Evolutionary conservation across 495 filamentous ascomycete species (phyloP).

Genomic region (Neurospora tetrasperma): DNA sequence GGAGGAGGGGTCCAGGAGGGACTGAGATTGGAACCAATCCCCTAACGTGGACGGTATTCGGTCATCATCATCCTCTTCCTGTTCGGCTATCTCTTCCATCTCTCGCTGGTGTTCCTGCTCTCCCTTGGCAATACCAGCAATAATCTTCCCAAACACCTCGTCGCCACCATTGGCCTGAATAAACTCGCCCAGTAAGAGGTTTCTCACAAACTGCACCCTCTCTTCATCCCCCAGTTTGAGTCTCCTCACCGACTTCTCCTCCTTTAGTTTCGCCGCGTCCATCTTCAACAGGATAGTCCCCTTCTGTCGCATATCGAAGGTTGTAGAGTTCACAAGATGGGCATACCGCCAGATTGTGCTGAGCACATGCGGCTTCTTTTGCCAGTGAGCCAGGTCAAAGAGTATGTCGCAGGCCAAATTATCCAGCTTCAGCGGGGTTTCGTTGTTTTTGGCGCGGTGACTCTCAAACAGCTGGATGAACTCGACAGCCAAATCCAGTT

Average conservation of each 20-base stretch:
- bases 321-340: constrained; percentile 8
- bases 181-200: constrained; percentile 1
- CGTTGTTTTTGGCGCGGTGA: neutral
- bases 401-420: constrained; percentile 18
- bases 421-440: constrained; percentile 5
- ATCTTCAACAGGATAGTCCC: neutral
- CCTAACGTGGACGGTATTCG: neutral
- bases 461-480: constrained; percentile 16
- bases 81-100: neutral
- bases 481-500: constrained; percentile 7
- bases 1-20: neutral
- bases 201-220: neutral
- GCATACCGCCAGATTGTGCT: constrained; percentile 31
- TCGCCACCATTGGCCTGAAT: neutral
- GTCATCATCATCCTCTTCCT: neutral
- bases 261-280: neutral
- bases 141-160: neutral
- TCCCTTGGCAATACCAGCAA: neutral
- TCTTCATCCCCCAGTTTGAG: neutral
- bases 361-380: constrained; percentile 24
- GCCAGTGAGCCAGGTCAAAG: constrained; percentile 20
- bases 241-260: neutral
- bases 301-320: constrained; percentile 11
- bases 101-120: neutral
- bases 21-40: neutral